Evolutionary conservation across 106 monocot genomes (phyloP).

Genomic region (Posidonia australis): DNA sequence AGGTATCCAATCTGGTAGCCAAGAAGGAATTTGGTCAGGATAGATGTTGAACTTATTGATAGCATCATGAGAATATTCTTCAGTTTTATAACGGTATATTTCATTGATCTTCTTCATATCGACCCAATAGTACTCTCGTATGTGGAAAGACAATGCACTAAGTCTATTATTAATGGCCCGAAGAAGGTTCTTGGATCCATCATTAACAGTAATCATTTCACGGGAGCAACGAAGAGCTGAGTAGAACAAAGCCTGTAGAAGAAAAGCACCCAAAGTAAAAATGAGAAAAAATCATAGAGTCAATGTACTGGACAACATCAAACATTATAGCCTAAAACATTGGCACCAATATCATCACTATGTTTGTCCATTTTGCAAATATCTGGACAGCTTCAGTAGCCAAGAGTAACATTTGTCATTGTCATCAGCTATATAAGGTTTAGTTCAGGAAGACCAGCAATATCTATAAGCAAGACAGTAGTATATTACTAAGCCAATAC

Average conservation of each 20-base stretch:
- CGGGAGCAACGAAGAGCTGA: constrained; percentile 59
- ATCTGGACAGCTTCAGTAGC: too few species aligned
- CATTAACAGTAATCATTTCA: constrained; percentile 71
- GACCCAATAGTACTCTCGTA: constrained; percentile 91
- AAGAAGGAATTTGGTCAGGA: constrained; percentile 80
- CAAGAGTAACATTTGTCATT: too few species aligned
- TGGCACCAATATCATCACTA: background rate
- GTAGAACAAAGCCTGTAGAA: constrained; percentile 78
- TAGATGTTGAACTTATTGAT: constrained; percentile 98
- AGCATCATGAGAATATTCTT: constrained; percentile 88
- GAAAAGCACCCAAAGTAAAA: background rate
- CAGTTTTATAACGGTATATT: constrained; percentile 89
- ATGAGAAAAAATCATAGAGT: too few species aligned
- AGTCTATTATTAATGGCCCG: constrained; percentile 78
- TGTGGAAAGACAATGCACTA: constrained; percentile 84
- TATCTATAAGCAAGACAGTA: too few species aligned
- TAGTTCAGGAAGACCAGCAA: too few species aligned
- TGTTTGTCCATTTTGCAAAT: background rate
- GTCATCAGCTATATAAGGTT: background rate
- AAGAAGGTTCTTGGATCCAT: constrained; percentile 64
- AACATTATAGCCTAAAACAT: background rate
- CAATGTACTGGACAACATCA: too few species aligned
- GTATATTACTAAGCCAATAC: too few species aligned
- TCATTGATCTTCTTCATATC: constrained; percentile 90
- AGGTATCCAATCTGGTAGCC: constrained; percentile 90